A percentile compares a stretch with the other conserved stretches of the same genome.
phyloP scores from a whole-genome alignment of 805 yeast species.

The Dipodascus geniculatus region DNA sequence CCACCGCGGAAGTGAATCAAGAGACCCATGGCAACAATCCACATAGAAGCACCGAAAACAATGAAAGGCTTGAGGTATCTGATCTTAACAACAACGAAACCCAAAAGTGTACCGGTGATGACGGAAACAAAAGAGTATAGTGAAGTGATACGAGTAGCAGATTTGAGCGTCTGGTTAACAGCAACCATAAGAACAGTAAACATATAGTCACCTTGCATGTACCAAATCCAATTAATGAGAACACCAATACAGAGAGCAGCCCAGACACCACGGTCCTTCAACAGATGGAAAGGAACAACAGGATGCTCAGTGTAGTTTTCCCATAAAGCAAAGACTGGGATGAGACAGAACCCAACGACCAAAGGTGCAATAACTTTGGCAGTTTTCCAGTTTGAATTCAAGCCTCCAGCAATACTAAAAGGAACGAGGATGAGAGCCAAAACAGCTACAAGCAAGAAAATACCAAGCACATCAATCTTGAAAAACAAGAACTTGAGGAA shows the following conservation, averaged over 20 bases:
- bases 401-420: slow-evolving; percentile 65
- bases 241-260: slow-evolving; percentile 51
- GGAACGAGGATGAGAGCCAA: slow-evolving; percentile 62
- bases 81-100: slow-evolving; percentile 36
- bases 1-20: slow-evolving; percentile 47
- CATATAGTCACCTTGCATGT: slow-evolving; percentile 59
- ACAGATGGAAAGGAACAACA: slow-evolving; percentile 44
- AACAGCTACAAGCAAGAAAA: slow-evolving; percentile 40
- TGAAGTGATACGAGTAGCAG: slow-evolving; percentile 58
- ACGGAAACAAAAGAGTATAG: slow-evolving; percentile 56
- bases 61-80: slow-evolving; percentile 50
- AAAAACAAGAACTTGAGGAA: slow-evolving; percentile 32
- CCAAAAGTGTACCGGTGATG: slow-evolving; percentile 46
- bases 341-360: slow-evolving; percentile 49
- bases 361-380: slow-evolving; percentile 58
- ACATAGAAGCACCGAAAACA: slow-evolving; percentile 43
- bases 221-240: slow-evolving; percentile 48
- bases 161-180: slow-evolving; percentile 41
- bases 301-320: slow-evolving; percentile 52
- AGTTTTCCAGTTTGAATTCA: slow-evolving; percentile 39
- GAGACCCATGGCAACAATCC: slow-evolving; percentile 53
- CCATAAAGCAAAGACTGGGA: slow-evolving; percentile 52
- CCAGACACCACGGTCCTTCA: slow-evolving; percentile 65
- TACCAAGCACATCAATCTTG: slow-evolving; percentile 56
- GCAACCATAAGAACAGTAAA: slow-evolving; percentile 58